Evolutionary conservation across 371 early-diverging fungal genomes (phyloP).

Genomic region (Zancudomyces culisetae): DNA sequence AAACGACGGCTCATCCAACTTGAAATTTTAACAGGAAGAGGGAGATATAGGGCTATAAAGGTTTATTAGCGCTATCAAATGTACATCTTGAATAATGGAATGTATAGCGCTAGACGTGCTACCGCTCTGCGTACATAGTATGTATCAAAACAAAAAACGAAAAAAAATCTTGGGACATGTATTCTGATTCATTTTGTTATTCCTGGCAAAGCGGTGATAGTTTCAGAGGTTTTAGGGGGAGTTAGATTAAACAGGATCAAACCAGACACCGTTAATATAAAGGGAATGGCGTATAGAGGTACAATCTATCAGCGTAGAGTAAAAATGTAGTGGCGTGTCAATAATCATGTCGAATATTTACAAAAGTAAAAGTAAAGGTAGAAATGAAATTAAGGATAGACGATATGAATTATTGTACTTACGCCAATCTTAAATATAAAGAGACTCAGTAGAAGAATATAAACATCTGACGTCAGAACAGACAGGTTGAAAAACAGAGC

Average conservation of each 20-base stretch:
- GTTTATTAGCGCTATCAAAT: too few species aligned
- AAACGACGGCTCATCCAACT: too few species aligned
- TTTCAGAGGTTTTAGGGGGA: constrained; percentile 24
- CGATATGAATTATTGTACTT: neutral
- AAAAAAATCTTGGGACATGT: neutral
- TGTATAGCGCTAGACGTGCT: too few species aligned
- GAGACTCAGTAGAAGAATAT: constrained; percentile 45
- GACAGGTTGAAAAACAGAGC: constrained; percentile 61
- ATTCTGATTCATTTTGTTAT: neutral
- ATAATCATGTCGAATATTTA: constrained; percentile 2
- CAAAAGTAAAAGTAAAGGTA: neutral
- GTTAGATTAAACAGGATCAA: constrained; percentile 39
- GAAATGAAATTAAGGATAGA: neutral
- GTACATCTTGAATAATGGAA: too few species aligned
- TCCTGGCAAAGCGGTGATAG: neutral
- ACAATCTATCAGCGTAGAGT: constrained; percentile 16
- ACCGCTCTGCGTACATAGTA: too few species aligned
- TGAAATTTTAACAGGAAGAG: too few species aligned
- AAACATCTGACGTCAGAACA: constrained; percentile 56
- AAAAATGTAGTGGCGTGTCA: neutral
- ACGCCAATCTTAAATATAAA: constrained; percentile 36
- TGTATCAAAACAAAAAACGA: neutral
- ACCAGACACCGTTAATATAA: constrained; percentile 35
- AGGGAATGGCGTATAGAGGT: constrained; percentile 41
- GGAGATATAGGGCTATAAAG: too few species aligned